Evolutionary conservation across 192 early-diverging fungal genomes (phyloP).

Genomic region (Coemansia sp.): DNA sequence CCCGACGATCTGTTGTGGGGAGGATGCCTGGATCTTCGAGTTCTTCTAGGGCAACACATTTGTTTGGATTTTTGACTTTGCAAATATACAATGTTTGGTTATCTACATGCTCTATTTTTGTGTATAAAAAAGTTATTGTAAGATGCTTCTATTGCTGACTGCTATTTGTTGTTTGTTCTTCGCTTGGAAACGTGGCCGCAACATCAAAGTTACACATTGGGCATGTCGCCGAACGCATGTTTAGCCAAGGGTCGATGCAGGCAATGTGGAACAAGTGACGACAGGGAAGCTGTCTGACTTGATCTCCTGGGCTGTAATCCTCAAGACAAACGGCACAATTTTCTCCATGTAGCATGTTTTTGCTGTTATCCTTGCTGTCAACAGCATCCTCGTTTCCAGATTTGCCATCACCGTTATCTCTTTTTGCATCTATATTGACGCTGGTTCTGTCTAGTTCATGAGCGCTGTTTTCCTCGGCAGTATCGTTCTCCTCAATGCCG

Average conservation of each 20-base stretch:
- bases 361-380: neutral
- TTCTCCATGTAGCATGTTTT: slow-evolving; percentile 25
- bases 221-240: slow-evolving; percentile 29
- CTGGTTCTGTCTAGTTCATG: neutral
- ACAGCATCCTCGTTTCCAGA: neutral
- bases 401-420: neutral
- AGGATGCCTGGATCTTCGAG: too few relatives aligned
- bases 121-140: neutral
- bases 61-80: too few relatives aligned
- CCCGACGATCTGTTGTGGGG: too few relatives aligned
- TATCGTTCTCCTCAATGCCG: neutral
- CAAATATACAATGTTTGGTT: too few relatives aligned
- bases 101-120: neutral
- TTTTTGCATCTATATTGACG: neutral
- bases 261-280: slow-evolving; percentile 42
- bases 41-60: too few relatives aligned
- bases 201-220: slow-evolving; percentile 52
- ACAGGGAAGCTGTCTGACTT: slow-evolving; percentile 48
- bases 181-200: slow-evolving; percentile 6
- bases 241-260: slow-evolving; percentile 52
- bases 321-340: slow-evolving; percentile 52
- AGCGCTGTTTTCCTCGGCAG: neutral
- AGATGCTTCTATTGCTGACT: neutral
- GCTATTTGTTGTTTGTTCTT: neutral
- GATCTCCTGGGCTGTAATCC: slow-evolving; percentile 34